Percentiles rank a stretch among this genome's conserved stretches.
These are phyloP conservation scores for Cladophialophora yegresii DNA, from an alignment of 2,329 filamentous ascomycete genomes.

Conservation along the genomic window DNA sequence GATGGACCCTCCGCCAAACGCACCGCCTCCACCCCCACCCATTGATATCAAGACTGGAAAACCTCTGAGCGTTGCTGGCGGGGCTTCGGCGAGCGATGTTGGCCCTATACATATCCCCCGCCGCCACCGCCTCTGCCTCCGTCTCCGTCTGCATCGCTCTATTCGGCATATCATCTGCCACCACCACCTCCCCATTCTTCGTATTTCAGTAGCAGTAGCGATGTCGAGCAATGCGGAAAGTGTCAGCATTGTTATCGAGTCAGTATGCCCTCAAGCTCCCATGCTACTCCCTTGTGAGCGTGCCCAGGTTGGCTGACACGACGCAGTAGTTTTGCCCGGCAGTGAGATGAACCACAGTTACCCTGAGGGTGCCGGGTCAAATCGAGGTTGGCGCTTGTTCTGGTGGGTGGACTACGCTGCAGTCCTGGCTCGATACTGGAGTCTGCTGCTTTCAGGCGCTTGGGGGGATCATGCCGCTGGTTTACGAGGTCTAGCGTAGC, in stretches of 20 bases:
- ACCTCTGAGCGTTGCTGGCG: conserved; percentile 1
- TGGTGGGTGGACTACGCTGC: background rate
- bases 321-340: background rate
- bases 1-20: conserved; percentile 6
- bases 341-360: background rate
- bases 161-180: background rate
- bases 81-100: background rate
- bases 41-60: conserved; percentile 10
- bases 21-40: conserved; percentile 16
- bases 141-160: background rate
- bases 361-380: background rate
- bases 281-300: background rate
- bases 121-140: background rate
- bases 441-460: background rate
- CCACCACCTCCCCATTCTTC: background rate
- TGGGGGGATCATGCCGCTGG: background rate
- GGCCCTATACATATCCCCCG: background rate
- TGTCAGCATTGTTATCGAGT: background rate
- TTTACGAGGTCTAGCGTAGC: background rate
- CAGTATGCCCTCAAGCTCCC: background rate
- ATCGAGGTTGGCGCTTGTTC: too few species aligned
- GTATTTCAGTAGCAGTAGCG: background rate
- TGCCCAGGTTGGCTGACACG: background rate
- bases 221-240: background rate
- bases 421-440: background rate